Evolutionary conservation across 1,284 basidiomycete species (phyloP).

Genomic region (Moesziomyces antarcticus): DNA sequence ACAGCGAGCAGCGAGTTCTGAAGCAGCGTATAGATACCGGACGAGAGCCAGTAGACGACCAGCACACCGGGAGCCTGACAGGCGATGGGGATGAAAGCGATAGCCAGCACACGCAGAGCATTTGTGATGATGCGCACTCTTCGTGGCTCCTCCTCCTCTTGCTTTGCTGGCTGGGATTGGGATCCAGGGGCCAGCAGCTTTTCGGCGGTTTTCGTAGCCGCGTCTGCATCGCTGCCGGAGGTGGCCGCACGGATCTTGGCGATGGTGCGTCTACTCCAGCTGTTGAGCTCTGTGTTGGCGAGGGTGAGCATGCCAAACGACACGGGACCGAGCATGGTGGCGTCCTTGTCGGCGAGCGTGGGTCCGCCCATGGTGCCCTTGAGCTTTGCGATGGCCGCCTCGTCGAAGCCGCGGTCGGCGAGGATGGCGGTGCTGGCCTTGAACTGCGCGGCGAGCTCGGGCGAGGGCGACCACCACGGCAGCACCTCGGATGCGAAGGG

Average conservation of each 20-base stretch:
- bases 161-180: neutral
- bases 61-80: constrained; percentile 82
- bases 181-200: constrained; percentile 10
- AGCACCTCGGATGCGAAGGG: constrained; percentile 52
- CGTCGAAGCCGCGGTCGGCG: constrained; percentile 58
- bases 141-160: constrained; percentile 38
- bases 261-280: constrained; percentile 49
- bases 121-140: constrained; percentile 74
- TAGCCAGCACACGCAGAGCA: constrained; percentile 74
- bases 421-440: constrained; percentile 52
- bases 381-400: constrained; percentile 43
- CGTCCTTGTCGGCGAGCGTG: constrained; percentile 56
- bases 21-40: constrained; percentile 79
- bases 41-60: constrained; percentile 84
- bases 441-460: constrained; percentile 52
- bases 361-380: constrained; percentile 58
- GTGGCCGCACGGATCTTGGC: constrained; percentile 30
- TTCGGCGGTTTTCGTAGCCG: constrained; percentile 26
- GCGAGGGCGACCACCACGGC: constrained; percentile 63
- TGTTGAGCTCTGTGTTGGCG: constrained; percentile 59
- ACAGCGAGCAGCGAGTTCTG: constrained; percentile 78
- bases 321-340: constrained; percentile 59
- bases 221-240: constrained; percentile 16
- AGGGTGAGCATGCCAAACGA: constrained; percentile 59
- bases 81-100: constrained; percentile 81